A percentile compares a stretch with the other conserved stretches of the same genome.
These are phyloP conservation scores for Trametes hirsuta DNA, from an alignment of 1,284 basidiomycete species.

Conservation along the genomic window DNA sequence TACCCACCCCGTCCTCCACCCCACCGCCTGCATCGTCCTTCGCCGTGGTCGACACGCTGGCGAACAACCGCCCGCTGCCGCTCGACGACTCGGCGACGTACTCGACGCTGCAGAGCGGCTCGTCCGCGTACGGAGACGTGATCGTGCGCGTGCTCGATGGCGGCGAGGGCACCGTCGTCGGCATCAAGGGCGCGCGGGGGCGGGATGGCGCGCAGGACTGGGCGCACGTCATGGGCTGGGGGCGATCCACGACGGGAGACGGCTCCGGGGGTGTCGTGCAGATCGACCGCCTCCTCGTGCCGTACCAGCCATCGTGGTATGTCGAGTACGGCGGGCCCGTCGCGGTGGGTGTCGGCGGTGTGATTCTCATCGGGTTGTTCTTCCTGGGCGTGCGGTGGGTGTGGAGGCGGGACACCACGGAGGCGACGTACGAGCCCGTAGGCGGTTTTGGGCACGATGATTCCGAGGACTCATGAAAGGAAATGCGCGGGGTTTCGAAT, in stretches of 20 bases:
- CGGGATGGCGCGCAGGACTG: constrained; percentile 71
- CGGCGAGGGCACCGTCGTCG: constrained; percentile 41
- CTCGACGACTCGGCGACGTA: constrained; percentile 76
- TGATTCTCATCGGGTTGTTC: constrained; percentile 64
- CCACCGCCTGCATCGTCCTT: constrained; percentile 8
- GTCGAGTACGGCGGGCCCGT: constrained; percentile 67
- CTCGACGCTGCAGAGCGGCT: constrained; percentile 57
- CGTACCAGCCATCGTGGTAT: constrained; percentile 88
- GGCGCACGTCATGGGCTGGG: constrained; percentile 81
- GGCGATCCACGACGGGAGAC: constrained; percentile 73
- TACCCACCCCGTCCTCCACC: constrained; percentile 50
- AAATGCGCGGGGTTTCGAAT: not conserved
- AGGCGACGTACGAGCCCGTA: constrained; percentile 84
- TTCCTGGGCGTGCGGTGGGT: constrained; percentile 69
- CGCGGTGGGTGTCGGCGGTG: constrained; percentile 58
- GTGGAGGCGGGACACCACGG: constrained; percentile 73
- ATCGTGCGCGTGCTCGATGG: constrained; percentile 70
- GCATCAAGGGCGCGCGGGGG: constrained; percentile 88
- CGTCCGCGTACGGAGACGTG: constrained; percentile 77
- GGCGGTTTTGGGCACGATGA: constrained; percentile 75
- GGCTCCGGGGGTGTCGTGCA: constrained; percentile 86
- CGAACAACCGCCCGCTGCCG: constrained; percentile 72
- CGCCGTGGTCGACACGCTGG: constrained; percentile 41
- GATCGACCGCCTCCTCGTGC: constrained; percentile 83
- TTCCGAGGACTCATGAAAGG: constrained; percentile 41